Conservation (phyloP, 208 protist species). For the Leishmania braziliensis region DNA sequence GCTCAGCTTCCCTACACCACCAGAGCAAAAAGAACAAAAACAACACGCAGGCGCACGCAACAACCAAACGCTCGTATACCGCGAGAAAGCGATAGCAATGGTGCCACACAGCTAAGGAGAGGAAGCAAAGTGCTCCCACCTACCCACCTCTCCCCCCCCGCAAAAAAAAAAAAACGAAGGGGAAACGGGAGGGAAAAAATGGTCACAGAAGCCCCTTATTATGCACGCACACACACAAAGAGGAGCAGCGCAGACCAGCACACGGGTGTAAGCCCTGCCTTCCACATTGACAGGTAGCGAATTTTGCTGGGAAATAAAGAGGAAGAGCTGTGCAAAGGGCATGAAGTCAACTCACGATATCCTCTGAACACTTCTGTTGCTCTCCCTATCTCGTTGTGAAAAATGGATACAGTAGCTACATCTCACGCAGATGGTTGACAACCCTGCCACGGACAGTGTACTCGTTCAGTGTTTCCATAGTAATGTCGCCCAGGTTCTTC, state of each 20-base stretch:
- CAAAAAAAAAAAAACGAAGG: background rate
- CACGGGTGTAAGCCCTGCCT: background rate
- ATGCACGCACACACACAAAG: background rate
- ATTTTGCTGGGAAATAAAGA: background rate
- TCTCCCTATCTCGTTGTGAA: background rate
- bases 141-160: background rate
- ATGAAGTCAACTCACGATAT: background rate
- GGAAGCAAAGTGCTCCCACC: background rate
- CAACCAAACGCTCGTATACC: no score
- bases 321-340: background rate
- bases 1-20: background rate
- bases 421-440: constrained; percentile 40
- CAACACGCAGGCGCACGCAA: background rate
- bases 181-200: constrained; percentile 1
- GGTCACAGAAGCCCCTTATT: background rate
- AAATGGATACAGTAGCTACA: background rate
- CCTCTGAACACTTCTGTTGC: background rate
- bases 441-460: constrained; percentile 40
- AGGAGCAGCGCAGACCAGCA: background rate
- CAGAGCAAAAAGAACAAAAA: constrained; percentile 1
- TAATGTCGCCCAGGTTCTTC: constrained; percentile 52
- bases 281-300: background rate
- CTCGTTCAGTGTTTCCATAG: constrained; percentile 61
- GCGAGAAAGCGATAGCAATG: background rate
- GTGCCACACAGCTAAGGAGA: background rate